Conservation (phyloP, 2,329 filamentous ascomycete species). For the Neoarthrinium moseri region DNA sequence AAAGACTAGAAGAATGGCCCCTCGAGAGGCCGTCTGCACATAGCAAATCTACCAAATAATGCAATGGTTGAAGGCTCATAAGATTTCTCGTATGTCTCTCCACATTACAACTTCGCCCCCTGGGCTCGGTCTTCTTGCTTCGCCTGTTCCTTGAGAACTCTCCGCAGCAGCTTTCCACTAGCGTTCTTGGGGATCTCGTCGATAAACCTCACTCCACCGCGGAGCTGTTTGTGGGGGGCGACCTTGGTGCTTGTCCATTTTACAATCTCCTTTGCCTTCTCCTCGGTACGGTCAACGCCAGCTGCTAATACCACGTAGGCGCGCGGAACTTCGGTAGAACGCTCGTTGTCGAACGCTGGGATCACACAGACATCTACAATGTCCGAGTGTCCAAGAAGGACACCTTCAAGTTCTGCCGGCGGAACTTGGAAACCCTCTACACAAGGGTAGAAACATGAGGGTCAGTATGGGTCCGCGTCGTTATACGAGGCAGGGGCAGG, state of each 20-base stretch:
- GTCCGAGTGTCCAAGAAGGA: constrained; percentile 41
- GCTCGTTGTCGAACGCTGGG: constrained; percentile 56
- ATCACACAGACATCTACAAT: constrained; percentile 61
- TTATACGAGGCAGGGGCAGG: neutral
- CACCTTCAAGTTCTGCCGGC: constrained; percentile 61
- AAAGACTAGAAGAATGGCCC: no score
- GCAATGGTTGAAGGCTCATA: no score
- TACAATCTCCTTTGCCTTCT: constrained; percentile 37
- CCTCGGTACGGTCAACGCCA: constrained; percentile 32
- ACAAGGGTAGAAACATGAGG: constrained; percentile 31
- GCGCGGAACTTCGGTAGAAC: constrained; percentile 67
- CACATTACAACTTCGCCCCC: constrained; percentile 25
- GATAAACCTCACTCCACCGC: constrained; percentile 44
- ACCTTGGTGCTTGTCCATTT: constrained; percentile 36
- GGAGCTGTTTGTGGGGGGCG: constrained; percentile 37
- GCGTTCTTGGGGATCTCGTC: constrained; percentile 62
- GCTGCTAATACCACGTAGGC: constrained; percentile 58
- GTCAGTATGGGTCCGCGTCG: constrained; percentile 2
- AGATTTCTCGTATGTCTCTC: no score
- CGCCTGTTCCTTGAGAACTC: constrained; percentile 49
- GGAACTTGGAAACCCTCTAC: constrained; percentile 71
- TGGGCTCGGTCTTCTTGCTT: constrained; percentile 28
- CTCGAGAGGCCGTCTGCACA: no score
- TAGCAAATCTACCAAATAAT: no score
- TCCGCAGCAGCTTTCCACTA: constrained; percentile 62